Evolutionary conservation across 2,329 filamentous ascomycete species (phyloP), one percentile per base, ranked within the genome.

Genomic region (Lizonia empirigonia): DNA sequence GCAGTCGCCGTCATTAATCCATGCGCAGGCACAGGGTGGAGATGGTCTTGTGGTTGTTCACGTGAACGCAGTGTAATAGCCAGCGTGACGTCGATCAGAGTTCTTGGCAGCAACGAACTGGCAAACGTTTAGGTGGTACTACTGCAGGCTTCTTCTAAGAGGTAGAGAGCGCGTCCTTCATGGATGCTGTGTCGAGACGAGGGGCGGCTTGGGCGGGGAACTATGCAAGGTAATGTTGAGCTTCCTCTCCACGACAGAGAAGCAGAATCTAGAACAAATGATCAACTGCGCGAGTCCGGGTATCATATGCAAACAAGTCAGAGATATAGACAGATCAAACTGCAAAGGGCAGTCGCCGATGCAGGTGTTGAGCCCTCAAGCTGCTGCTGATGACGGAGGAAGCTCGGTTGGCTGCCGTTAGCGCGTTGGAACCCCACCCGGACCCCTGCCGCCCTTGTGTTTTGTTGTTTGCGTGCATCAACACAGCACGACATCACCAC

Each of bases 31-130:
- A 22, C 22, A 38, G 22, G 18, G 19, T 15, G 32, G 32, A 18
- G 23, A 33, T 53, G 50, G 38, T 44, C 64, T 55, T 58, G 61
- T 64, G 65, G 60, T 56, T 53, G 56, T 62, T 59, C 68, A 69
- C 67, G 64, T 53, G 61, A 46, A 53, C 61, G 53, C 20, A 18
- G 36, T 20, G 29, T 20, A 33, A 34, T 51, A 30, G 40, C 45
- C 20, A 27, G 18, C 34, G 22, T 22, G 24, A 40, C 18, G 16
- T 26, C 20, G 24, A 32, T 16, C 9, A 20, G 5, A 7, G 7
- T 13, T 2, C 4, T 10, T 6, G 7, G 16, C 12, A 7, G 39
- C 15, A 15, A 8, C 16, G 4, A 9, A 10, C 3, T 9, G 9
- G 7, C 9, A 7, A 7, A 5, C 10, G 2, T 37, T 24, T 8